A percentile compares a stretch with the other conserved stretches of the same genome.
phyloP scores from a whole-genome alignment of 805 yeast species.

The Candida broadrunensis region DNA sequence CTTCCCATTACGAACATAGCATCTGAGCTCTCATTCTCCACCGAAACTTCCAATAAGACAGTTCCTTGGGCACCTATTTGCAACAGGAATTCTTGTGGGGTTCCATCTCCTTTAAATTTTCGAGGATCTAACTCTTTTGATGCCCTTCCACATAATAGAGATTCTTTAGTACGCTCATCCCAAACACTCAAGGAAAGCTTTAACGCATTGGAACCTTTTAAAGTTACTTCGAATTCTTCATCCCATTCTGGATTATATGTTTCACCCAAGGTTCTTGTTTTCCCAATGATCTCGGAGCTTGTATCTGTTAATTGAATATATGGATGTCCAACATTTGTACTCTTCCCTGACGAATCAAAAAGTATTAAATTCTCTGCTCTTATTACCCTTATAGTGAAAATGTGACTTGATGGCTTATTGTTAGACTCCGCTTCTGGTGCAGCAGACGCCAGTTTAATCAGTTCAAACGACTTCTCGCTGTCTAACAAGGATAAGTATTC shows the following conservation, averaged over 20 bases:
- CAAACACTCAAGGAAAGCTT: conserved; percentile 63
- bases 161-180: conserved; percentile 58
- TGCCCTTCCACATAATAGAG: conserved; percentile 66
- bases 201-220: conserved; percentile 38
- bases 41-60: conserved; percentile 61
- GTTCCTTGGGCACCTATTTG: conserved; percentile 70
- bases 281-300: conserved; percentile 53
- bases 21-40: conserved; percentile 78
- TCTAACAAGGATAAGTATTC: conserved; percentile 49
- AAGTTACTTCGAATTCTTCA: conserved; percentile 69
- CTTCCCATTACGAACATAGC: conserved; percentile 79
- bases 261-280: conserved; percentile 62
- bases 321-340: conserved; percentile 35
- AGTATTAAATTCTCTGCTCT: conserved; percentile 61
- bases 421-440: conserved; percentile 21
- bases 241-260: conserved; percentile 79
- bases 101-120: conserved; percentile 62
- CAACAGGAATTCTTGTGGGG: conserved; percentile 56
- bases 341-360: conserved; percentile 23
- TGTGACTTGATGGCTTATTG: conserved; percentile 37
- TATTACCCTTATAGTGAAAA: conserved; percentile 62
- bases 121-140: conserved; percentile 58
- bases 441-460: conserved; percentile 23
- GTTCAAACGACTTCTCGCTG: conserved; percentile 51
- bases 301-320: conserved; percentile 65